Evolutionary conservation across 2,329 filamentous ascomycete genomes (phyloP), one percentile per base, ranked within the genome.

Genomic region (Emergomyces orientalis): DNA sequence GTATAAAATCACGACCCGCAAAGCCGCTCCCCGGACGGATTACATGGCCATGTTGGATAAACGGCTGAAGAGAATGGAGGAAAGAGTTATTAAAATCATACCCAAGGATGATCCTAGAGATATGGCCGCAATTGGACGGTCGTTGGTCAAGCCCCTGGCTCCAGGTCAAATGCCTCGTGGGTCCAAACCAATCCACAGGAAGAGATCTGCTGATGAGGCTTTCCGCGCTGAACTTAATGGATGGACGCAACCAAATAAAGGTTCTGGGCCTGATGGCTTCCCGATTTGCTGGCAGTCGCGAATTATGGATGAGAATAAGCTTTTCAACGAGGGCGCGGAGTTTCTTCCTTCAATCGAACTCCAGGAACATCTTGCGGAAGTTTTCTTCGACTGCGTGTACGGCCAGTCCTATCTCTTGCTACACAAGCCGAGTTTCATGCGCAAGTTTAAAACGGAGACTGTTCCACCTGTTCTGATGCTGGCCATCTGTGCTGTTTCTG

Each of bases 41-140:
- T 97, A 97, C 76, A 97, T 97, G 94, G 91, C 92, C 51, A 97
- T 97, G 91, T 79, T 97, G 69, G 94, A 97, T 77, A 97, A 96
- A 77, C 85, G 94, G 61, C 76, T 97, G 68, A 97, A 96, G 79
- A 84, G 93, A 63, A 97, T 97, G 94, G 94, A 99, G 76, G 93
- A 97, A 71, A 88, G 93, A 63, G 94, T 97, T 66, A 95, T 97
- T 77, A 96, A 96, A 74, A 88, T 93, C 63, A 88, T 97, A 34
- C 93, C 94, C 0, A 96, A 93, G 72, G 84, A 90, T 51, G 91
- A 95, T 66, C 83, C 90, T 66, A 86, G 88, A 51, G 80, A 85
- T 32, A 81, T 88, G 63, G 79, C 83, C 9, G 80, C 82, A 8
- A 87, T 96, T 45, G 88, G 88, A 5, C 83, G 94, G 63, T 92